These are phyloP conservation scores for Carex arenaria DNA, from an alignment of 202 grass and related monocot species.

Conservation along the genomic window DNA sequence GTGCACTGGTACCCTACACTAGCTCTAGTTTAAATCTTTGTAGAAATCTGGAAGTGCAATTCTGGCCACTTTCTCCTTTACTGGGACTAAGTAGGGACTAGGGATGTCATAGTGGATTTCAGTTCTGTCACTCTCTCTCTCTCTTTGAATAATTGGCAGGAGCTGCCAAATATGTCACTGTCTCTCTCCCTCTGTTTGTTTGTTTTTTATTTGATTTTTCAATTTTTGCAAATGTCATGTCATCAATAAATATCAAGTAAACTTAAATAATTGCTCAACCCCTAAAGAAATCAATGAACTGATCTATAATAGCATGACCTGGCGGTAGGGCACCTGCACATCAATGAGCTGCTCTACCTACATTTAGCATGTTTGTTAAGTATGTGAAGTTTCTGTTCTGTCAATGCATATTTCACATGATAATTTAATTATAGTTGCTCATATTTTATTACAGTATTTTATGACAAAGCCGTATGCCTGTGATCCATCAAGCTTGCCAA, in stretches of 20 bases:
- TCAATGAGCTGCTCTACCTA: not conserved
- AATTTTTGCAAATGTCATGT: not conserved
- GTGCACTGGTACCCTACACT: not conserved
- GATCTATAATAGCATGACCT: not conserved
- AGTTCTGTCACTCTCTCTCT: not conserved
- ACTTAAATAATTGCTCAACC: not conserved
- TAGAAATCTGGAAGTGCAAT: not conserved
- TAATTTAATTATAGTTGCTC: constrained; percentile 5
- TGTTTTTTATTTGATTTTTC: constrained; percentile 1
- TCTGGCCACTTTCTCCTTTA: not conserved
- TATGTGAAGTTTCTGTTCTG: constrained; percentile 2
- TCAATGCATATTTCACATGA: not conserved
- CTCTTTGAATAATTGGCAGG: not conserved
- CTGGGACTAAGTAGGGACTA: not conserved
- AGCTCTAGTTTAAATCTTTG: not conserved
- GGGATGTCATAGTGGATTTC: constrained; percentile 4
- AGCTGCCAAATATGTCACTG: too few relatives aligned
- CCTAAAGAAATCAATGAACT: not conserved
- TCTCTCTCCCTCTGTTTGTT: not conserved
- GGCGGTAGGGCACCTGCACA: not conserved
- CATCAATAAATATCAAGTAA: not conserved
- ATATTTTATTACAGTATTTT: constrained; percentile 64
- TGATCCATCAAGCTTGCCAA: constrained; percentile 87
- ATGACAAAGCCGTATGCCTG: constrained; percentile 81
- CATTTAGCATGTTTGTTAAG: not conserved